Base-by-base conservation (phyloP, 108 stramenopile species). In the Bacterosira constricta region DNA sequence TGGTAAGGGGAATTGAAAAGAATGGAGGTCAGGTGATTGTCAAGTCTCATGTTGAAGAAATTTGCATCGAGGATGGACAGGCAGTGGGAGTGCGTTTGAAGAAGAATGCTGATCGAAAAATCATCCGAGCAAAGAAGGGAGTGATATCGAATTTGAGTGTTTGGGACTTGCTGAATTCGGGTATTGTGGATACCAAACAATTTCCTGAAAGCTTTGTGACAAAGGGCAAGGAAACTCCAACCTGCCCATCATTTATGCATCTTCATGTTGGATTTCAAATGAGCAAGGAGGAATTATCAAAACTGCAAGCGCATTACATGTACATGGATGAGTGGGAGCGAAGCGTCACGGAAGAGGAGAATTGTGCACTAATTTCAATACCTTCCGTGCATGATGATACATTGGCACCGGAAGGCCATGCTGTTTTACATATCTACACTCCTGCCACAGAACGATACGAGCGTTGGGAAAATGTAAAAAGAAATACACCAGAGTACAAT, bases 1-100 rank as follows among this genome's bases (percentile, higher is more conserved):
- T 97, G 23, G 94, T 91, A 1, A 69, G 94, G 9, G 96, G 94
- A 6, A 82, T 94, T 37, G 88, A 90, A 66, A 93, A 93, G 65
- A 75, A 82, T 18, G 93, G 92, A 31, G 87, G 92, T 4, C 15
- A 50, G 8, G 77, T 94, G 4, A 75, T 65, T 56, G 53, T 65
- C 25, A 87, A 82, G 29, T 72, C 82, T 0, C 90, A 86, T 61
- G 96, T 97, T 32, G 72, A 84, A 26, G 69, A 90, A 59, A 92
- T 96, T 59, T 50, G 87, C 26, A 53, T 96, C 18, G 66, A 85
- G 45, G 51, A 87, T 73, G 87, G 87, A 46, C 67, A 75, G 53
- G 92, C 91, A 8, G 75, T 72, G 23, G 93, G 92, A 10, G 71
- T 96, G 10, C 44, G 65, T 45, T 51, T 90, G 8, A 66, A 50